Percentiles rank a stretch among this genome's conserved stretches.
phyloP scores from a whole-genome alignment of 495 filamentous ascomycete genomes.

The Baudoinia panamericana region DNA sequence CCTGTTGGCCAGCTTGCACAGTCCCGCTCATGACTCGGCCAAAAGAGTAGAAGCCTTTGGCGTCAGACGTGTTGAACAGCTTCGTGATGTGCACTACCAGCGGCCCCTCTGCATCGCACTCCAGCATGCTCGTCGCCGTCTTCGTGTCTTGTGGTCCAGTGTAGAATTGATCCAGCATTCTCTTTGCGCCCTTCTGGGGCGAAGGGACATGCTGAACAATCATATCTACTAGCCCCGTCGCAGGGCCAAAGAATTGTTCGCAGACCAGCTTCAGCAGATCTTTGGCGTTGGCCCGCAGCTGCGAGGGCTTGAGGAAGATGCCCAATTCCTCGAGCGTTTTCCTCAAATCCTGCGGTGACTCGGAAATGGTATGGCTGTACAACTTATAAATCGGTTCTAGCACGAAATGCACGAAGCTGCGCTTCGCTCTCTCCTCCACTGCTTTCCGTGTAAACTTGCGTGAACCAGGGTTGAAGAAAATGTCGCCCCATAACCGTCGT shows the following conservation, averaged over 20 bases:
- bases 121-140: constrained; percentile 62
- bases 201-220: constrained; percentile 81
- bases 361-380: constrained; percentile 88
- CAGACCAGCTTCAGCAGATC: constrained; percentile 81
- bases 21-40: constrained; percentile 91
- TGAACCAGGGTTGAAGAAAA: constrained; percentile 85
- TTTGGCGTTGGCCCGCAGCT: constrained; percentile 80
- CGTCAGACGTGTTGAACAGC: constrained; percentile 77
- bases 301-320: constrained; percentile 77
- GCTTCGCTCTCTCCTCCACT: constrained; percentile 63
- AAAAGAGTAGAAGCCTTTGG: constrained; percentile 74
- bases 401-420: constrained; percentile 88
- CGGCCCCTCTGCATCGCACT: constrained; percentile 80
- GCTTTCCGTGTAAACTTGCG: constrained; percentile 83
- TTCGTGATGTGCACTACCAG: constrained; percentile 85
- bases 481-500: constrained; percentile 80
- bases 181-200: constrained; percentile 62
- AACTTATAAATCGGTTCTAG: constrained; percentile 96
- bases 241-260: constrained; percentile 85
- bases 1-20: constrained; percentile 63
- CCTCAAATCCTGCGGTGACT: constrained; percentile 77
- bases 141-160: constrained; percentile 89
- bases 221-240: constrained; percentile 92
- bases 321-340: constrained; percentile 65
- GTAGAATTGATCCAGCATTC: constrained; percentile 72